phyloP scores from a whole-genome alignment of 768 basidiomycete species.

The Suillus sp. region DNA sequence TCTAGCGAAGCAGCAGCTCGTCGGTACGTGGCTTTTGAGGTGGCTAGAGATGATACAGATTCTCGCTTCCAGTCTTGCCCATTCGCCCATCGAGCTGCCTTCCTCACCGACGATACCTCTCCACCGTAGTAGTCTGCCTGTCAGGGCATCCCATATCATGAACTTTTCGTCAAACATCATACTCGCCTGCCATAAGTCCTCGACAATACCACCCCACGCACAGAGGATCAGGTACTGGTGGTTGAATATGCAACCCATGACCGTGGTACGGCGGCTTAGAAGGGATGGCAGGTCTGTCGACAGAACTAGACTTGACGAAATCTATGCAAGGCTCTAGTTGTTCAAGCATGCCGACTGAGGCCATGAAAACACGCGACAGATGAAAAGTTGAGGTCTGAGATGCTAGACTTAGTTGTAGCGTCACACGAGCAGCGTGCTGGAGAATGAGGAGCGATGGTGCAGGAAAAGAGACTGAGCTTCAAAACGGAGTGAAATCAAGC shows the following conservation, averaged over 20 bases:
- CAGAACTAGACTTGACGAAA: neutral
- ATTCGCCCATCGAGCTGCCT: conserved; percentile 47
- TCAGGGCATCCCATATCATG: conserved; percentile 54
- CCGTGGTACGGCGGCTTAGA: conserved; percentile 37
- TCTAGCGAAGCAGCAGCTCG: too few species aligned
- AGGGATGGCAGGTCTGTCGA: conserved; percentile 7
- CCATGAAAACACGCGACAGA: conserved; percentile 36
- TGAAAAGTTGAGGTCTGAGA: conserved; percentile 27
- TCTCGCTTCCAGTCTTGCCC: conserved; percentile 47
- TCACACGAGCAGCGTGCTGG: conserved; percentile 30
- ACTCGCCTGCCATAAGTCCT: conserved; percentile 42
- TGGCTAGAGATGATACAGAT: neutral
- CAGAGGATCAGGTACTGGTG: conserved; percentile 32
- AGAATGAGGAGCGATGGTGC: conserved; percentile 24
- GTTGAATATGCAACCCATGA: conserved; percentile 39
- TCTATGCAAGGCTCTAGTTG: conserved; percentile 26
- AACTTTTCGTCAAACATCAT: conserved; percentile 33
- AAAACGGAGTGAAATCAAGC: neutral
- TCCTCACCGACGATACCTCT: conserved; percentile 45
- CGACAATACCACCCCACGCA: conserved; percentile 54
- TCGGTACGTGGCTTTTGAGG: too few species aligned
- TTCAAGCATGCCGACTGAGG: conserved; percentile 31
- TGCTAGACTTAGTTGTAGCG: conserved; percentile 41
- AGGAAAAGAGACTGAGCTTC: neutral
- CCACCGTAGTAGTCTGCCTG: conserved; percentile 58